These are phyloP conservation scores for Mycena crocata DNA, from an alignment of 768 basidiomycete genomes.

Conservation along the genomic window DNA sequence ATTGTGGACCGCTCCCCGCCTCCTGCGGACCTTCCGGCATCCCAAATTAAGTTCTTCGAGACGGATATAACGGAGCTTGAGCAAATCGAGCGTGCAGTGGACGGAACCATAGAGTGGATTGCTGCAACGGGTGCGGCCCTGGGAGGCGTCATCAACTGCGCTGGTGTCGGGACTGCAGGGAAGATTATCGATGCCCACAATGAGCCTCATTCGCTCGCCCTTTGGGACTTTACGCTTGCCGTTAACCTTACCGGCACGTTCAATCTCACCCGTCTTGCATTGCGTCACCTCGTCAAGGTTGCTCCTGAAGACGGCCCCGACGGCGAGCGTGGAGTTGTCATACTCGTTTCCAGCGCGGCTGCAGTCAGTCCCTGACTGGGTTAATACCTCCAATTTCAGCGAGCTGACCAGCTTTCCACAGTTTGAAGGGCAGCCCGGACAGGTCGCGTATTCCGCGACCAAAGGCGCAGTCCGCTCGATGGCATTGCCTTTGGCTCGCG, in stretches of 20 bases:
- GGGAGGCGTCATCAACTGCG: constrained; percentile 72
- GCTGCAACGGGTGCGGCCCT: constrained; percentile 54
- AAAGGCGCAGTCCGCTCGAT: constrained; percentile 70
- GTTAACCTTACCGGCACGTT: constrained; percentile 72
- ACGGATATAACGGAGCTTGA: constrained; percentile 53
- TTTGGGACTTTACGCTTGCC: constrained; percentile 63
- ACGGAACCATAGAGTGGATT: constrained; percentile 53
- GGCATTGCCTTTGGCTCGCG: constrained; percentile 71
- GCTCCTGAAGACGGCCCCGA: constrained; percentile 58
- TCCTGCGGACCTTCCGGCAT: constrained; percentile 38
- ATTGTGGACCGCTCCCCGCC: constrained; percentile 62
- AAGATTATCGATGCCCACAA: constrained; percentile 62
- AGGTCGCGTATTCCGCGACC: constrained; percentile 65
- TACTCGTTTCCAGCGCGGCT: constrained; percentile 66
- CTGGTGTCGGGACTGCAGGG: constrained; percentile 58
- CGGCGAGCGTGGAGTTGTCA: constrained; percentile 68
- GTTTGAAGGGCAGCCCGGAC: constrained; percentile 70
- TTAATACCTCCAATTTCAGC: not conserved
- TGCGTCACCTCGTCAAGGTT: constrained; percentile 61
- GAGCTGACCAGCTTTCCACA: constrained; percentile 33
- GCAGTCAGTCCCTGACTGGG: constrained; percentile 56
- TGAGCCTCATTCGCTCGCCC: constrained; percentile 59
- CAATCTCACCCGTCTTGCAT: constrained; percentile 66
- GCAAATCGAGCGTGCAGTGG: constrained; percentile 53
- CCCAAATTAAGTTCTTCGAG: constrained; percentile 51